A percentile compares a stretch with the other conserved stretches of the same genome.
Conservation (phyloP, 352 stramenopile species). For the Pythium volutum region DNA sequence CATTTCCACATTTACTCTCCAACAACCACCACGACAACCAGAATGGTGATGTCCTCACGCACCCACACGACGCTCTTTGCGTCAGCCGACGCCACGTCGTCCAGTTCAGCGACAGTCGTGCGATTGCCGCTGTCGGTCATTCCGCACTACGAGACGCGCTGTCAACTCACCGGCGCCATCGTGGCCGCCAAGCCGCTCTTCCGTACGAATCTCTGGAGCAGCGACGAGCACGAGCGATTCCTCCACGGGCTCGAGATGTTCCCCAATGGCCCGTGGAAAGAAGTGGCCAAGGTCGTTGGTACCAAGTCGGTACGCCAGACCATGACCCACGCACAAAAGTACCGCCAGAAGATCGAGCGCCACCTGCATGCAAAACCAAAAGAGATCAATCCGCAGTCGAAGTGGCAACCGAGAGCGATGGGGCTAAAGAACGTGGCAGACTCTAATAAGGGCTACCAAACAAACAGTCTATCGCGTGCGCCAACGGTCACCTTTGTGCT, state of each 20-base stretch:
- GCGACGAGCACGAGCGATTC: neutral
- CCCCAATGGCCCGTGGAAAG: neutral
- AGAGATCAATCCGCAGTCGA: neutral
- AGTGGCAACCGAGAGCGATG: neutral
- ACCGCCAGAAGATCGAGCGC: constrained; percentile 72
- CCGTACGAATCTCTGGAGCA: neutral
- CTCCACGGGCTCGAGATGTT: constrained; percentile 2
- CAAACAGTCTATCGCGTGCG: neutral
- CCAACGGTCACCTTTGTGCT: neutral
- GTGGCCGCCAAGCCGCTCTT: neutral
- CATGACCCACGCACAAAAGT: constrained; percentile 93
- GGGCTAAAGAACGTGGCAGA: neutral
- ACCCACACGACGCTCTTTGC: neutral
- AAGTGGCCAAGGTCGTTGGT: constrained; percentile 11
- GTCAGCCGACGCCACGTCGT: neutral
- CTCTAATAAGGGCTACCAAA: neutral
- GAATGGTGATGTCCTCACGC: neutral
- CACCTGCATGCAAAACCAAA: neutral
- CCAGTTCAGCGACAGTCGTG: neutral
- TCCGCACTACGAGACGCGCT: neutral
- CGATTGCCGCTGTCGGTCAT: neutral
- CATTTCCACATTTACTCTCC: neutral
- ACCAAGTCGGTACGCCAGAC: constrained; percentile 88
- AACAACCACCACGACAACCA: neutral
- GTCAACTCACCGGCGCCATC: neutral